Evolutionary conservation across 2,329 filamentous ascomycete species (phyloP).

Genomic region (Thermochaetoides dissita): DNA sequence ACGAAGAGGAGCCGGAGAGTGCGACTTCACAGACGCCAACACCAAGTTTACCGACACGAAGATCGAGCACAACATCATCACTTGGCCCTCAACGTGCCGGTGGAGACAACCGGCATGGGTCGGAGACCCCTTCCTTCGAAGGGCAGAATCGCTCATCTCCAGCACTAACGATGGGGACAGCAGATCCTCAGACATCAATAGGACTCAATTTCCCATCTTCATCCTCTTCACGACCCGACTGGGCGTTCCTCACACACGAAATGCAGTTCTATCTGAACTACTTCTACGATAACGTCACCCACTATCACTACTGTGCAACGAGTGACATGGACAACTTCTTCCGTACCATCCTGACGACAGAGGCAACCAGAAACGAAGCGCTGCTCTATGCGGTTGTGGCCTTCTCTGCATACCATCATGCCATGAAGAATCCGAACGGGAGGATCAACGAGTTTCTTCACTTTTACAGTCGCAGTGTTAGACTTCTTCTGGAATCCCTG

Average conservation of each 20-base stretch:
- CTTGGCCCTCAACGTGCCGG: conserved; percentile 21
- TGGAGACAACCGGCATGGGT: conserved; percentile 29
- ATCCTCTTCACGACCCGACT: conserved; percentile 26
- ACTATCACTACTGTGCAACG: conserved; percentile 71
- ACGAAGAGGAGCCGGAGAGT: conserved; percentile 28
- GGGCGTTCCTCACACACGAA: conserved; percentile 50
- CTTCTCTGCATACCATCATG: conserved; percentile 78
- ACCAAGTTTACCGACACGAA: conserved; percentile 19
- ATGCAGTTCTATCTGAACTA: conserved; percentile 67
- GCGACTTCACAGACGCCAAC: conserved; percentile 12
- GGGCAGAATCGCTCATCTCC: conserved; percentile 38
- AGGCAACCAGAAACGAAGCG: conserved; percentile 62
- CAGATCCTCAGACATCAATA: background rate
- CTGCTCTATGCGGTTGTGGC: conserved; percentile 76
- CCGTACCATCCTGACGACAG: conserved; percentile 51
- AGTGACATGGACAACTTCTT: conserved; percentile 62
- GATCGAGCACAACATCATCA: conserved; percentile 26
- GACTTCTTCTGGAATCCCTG: conserved; percentile 56
- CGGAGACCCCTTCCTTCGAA: conserved; percentile 40
- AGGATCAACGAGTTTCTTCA: conserved; percentile 69
- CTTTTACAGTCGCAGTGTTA: conserved; percentile 84
- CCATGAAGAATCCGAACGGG: conserved; percentile 54
- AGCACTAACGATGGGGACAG: conserved; percentile 16
- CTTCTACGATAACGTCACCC: conserved; percentile 61
- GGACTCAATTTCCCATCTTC: too few relatives aligned